Percentiles rank a stretch among this genome's conserved stretches.
Evolutionary conservation across 164 flowering plant species (phyloP).

Genomic region (Piper betle): DNA sequence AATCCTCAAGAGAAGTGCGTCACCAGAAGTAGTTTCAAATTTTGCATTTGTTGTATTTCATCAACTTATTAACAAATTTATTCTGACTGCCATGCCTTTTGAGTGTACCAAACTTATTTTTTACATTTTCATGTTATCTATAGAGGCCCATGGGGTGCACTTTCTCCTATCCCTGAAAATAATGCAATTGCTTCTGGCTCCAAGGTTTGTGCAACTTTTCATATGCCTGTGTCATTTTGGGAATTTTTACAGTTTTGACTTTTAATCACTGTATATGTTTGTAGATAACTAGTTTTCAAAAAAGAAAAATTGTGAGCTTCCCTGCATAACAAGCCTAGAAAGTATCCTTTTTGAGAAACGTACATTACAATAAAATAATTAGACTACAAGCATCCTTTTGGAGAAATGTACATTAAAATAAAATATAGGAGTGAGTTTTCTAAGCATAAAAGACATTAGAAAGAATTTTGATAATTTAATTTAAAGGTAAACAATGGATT

Average conservation of each 20-base stretch:
- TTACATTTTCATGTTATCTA: neutral
- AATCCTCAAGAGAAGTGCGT: slow-evolving; percentile 90
- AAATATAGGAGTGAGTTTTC: no score
- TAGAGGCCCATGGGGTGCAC: slow-evolving; percentile 99
- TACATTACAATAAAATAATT: no score
- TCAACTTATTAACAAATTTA: neutral
- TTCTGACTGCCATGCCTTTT: neutral
- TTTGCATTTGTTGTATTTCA: neutral
- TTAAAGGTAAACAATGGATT: no score
- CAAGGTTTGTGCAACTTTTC: slow-evolving; percentile 34
- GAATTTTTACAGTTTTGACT: no score
- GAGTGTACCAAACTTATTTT: neutral
- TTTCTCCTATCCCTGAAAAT: slow-evolving; percentile 88
- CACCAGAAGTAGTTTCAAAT: neutral
- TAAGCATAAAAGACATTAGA: no score
- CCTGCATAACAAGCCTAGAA: no score
- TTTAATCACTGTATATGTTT: neutral
- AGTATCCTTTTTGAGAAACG: no score
- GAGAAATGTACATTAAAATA: no score
- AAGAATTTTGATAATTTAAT: no score
- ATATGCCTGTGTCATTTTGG: neutral
- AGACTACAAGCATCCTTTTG: no score
- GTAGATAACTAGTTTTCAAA: no score
- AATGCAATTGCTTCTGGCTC: slow-evolving; percentile 78
- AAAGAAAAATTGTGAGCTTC: no score